Evolutionary conservation across 495 filamentous ascomycete genomes (phyloP).

Genomic region (Opeltia flavorubescens): DNA sequence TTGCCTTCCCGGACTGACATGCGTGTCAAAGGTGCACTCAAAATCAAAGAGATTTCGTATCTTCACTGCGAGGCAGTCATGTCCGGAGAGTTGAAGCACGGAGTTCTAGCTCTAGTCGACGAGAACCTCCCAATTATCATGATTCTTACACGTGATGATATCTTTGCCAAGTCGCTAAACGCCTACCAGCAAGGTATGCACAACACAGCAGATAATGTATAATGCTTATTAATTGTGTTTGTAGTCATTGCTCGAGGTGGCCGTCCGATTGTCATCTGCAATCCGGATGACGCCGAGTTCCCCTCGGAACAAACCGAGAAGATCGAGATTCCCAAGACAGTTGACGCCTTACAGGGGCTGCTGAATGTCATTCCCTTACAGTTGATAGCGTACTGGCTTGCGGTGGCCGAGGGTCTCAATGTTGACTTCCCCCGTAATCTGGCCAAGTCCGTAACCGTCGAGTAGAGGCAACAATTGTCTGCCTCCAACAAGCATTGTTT

Average conservation of each 20-base stretch:
- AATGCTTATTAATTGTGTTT: not conserved
- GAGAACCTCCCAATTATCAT: slow-evolving; percentile 98
- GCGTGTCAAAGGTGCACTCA: slow-evolving; percentile 51
- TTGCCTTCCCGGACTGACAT: slow-evolving; percentile 10
- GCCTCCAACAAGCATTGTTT: not conserved
- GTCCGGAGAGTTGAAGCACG: slow-evolving; percentile 98
- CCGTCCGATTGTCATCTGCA: slow-evolving; percentile 97
- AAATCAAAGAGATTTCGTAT: slow-evolving; percentile 99
- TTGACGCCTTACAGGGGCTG: slow-evolving; percentile 89
- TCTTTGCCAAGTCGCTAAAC: slow-evolving; percentile 95
- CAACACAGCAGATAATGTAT: not conserved
- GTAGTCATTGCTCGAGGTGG: slow-evolving; percentile 83
- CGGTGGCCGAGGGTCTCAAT: slow-evolving; percentile 87
- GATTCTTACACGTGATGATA: slow-evolving; percentile 89
- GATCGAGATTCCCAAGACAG: slow-evolving; percentile 92
- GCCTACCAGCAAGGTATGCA: slow-evolving; percentile 89
- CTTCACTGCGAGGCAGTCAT: slow-evolving; percentile 99
- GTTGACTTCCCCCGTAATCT: slow-evolving; percentile 96
- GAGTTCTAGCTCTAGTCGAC: slow-evolving; percentile 91
- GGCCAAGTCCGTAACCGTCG: slow-evolving; percentile 97
- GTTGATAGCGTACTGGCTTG: slow-evolving; percentile 96
- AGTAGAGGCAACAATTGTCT: slow-evolving; percentile 36
- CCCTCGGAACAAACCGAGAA: slow-evolving; percentile 73
- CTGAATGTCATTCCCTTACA: slow-evolving; percentile 96
- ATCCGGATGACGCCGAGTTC: slow-evolving; percentile 80